Evolutionary conservation across 768 basidiomycete species (phyloP), one percentile per base, ranked within the genome.

Genomic region (Favolaschia claudopus): DNA sequence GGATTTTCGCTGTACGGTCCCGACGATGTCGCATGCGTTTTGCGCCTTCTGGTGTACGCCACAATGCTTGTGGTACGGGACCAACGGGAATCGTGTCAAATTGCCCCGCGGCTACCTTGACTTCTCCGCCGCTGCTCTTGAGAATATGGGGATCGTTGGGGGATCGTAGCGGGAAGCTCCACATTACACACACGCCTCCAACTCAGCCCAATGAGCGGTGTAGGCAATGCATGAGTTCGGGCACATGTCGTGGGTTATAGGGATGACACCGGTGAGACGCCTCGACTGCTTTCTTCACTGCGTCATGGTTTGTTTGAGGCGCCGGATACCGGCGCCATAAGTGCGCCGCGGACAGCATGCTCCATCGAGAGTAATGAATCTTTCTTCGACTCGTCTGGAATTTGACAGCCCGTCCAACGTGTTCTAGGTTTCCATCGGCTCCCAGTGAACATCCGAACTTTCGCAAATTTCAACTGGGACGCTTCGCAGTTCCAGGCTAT

Each of bases 61-160:
- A 69, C 0, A 70, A 61, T 6, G 76, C 73, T 40, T 81, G 80
- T 2, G 78, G 53, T 27, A 76, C 73, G 0, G 76, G 76, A 17
- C 76, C 77, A 39, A 80, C 19, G 1, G 72, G 77, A 14, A 82
- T 72, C 0, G 77, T 81, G 0, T 56, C 52, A 43, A 78, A 78
- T 17, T 71, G 49, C 19, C 72, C 55, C 0, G 48, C 58, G 2
- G 75, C 52, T 0, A 67, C 58, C 32, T 69, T 73, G 5, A 40
- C 29, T 0, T 19, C 15, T 0, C 58, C 47, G 25, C 45, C 36
- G 19, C 37, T 57, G 17, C 42, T 17, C 24, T 24, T 13, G 20
- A 56, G 28, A 3, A 12, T 13, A 25, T 52, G 37, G 36, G 61
- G n/a, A n/a, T n/a, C n/a, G n/a, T n/a, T n/a, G n/a, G n/a, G n/a